These are phyloP conservation scores for Coemansia sp. DNA, from an alignment of 192 early-diverging fungal species.

Conservation along the genomic window DNA sequence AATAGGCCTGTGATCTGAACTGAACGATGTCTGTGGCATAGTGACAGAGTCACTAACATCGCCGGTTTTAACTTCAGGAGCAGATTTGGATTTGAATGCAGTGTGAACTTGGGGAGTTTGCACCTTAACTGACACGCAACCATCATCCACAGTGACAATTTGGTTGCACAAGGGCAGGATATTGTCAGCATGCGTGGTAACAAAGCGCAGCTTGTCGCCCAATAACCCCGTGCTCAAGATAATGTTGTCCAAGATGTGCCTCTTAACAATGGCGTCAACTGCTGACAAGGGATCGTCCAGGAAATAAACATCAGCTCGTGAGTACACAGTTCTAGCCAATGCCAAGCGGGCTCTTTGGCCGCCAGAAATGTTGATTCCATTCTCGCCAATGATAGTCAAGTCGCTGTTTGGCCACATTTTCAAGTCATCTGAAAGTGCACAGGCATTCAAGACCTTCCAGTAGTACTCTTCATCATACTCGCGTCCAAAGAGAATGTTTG, in stretches of 20 bases:
- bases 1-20: neutral
- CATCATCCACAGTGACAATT: slow-evolving; percentile 13
- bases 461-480: slow-evolving; percentile 61
- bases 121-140: slow-evolving; percentile 34
- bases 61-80: slow-evolving; percentile 17
- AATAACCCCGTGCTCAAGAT: slow-evolving; percentile 61
- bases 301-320: slow-evolving; percentile 66
- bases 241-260: slow-evolving; percentile 66
- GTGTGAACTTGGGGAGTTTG: slow-evolving; percentile 43
- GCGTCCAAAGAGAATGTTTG: slow-evolving; percentile 82
- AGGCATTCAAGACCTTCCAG: slow-evolving; percentile 63
- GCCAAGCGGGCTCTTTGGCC: slow-evolving; percentile 73
- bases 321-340: slow-evolving; percentile 69
- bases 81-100: neutral
- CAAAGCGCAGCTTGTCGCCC: slow-evolving; percentile 52
- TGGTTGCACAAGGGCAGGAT: slow-evolving; percentile 26
- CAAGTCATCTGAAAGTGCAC: slow-evolving; percentile 69
- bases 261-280: slow-evolving; percentile 66
- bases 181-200: slow-evolving; percentile 36
- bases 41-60: neutral
- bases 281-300: slow-evolving; percentile 76
- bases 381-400: slow-evolving; percentile 70
- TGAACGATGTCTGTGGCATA: neutral
- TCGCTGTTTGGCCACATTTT: slow-evolving; percentile 64
- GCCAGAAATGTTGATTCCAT: slow-evolving; percentile 73